Evolutionary conservation across 2,329 filamentous ascomycete species (phyloP).

Genomic region (Gnomoniopsis sp.): DNA sequence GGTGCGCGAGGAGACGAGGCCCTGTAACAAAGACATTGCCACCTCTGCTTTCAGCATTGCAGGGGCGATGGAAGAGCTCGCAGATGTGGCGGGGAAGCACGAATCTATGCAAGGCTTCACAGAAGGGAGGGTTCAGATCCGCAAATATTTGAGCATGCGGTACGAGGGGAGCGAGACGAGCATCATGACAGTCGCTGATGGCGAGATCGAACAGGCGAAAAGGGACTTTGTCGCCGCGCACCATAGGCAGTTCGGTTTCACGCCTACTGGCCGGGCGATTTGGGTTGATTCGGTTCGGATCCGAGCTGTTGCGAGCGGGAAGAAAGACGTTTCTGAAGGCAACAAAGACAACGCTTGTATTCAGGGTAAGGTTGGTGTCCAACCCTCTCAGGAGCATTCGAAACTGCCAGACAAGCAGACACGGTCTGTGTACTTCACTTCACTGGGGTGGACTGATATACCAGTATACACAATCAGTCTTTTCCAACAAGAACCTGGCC

Average conservation of each 20-base stretch:
- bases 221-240: constrained; percentile 62
- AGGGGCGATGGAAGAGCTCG: constrained; percentile 59
- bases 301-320: constrained; percentile 1
- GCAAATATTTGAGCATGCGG: constrained; percentile 92
- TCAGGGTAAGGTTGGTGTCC: background rate
- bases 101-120: constrained; percentile 78
- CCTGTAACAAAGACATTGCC: constrained; percentile 38
- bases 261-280: constrained; percentile 1
- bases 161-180: constrained; percentile 89
- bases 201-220: constrained; percentile 51
- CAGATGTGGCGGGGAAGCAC: constrained; percentile 72
- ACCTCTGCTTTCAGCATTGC: background rate
- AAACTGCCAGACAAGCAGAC: background rate
- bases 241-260: constrained; percentile 10
- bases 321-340: background rate
- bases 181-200: constrained; percentile 81
- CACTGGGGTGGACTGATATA: constrained; percentile 50
- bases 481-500: constrained; percentile 59
- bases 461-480: constrained; percentile 80
- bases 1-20: constrained; percentile 74
- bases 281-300: constrained; percentile 10
- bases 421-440: constrained; percentile 18
- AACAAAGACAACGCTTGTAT: background rate
- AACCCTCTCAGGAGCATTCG: background rate
- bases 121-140: constrained; percentile 71